A percentile compares a stretch with the other conserved stretches of the same genome.
Evolutionary conservation across 1,284 basidiomycete genomes (phyloP).

Genomic region (Cryptococcus hybrid): DNA sequence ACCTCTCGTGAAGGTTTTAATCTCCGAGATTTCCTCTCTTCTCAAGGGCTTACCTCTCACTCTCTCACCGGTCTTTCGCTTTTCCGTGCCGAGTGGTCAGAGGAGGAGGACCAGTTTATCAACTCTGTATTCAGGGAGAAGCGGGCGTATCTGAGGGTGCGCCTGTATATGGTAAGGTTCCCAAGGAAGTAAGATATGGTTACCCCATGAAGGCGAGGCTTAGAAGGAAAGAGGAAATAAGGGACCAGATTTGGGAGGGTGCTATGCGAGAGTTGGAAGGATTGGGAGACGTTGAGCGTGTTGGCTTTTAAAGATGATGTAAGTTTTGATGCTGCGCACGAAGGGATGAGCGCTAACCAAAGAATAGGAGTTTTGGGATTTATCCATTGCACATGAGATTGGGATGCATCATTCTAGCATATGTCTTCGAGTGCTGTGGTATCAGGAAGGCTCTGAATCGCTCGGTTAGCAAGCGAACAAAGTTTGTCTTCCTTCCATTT

Average conservation of each 20-base stretch:
- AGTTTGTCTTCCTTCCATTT: too few relatives aligned
- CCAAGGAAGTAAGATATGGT: conserved; percentile 51
- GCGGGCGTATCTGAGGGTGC: conserved; percentile 50
- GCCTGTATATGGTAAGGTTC: conserved; percentile 63
- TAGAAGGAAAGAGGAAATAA: conserved; percentile 19
- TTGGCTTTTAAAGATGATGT: not conserved
- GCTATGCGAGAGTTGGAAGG: conserved; percentile 26
- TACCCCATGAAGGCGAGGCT: conserved; percentile 36
- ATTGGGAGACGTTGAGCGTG: not conserved
- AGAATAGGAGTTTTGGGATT: too few relatives aligned
- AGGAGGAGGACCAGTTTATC: conserved; percentile 29
- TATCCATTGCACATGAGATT: too few relatives aligned
- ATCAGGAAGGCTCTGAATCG: too few relatives aligned
- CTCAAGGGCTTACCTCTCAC: conserved; percentile 8
- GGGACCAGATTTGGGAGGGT: conserved; percentile 29
- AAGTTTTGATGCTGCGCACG: too few relatives aligned
- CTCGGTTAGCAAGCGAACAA: too few relatives aligned
- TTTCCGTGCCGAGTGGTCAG: conserved; percentile 34
- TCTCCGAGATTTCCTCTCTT: conserved; percentile 26
- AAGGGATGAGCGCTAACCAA: too few relatives aligned
- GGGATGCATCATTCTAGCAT: too few relatives aligned
- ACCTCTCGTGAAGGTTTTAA: conserved; percentile 28
- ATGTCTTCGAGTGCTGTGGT: too few relatives aligned
- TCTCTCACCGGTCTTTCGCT: conserved; percentile 35
- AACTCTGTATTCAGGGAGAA: conserved; percentile 22